Evolutionary conservation across 176 grass and related monocot genomes (phyloP).

Genomic region (Luzula sylvatica): DNA sequence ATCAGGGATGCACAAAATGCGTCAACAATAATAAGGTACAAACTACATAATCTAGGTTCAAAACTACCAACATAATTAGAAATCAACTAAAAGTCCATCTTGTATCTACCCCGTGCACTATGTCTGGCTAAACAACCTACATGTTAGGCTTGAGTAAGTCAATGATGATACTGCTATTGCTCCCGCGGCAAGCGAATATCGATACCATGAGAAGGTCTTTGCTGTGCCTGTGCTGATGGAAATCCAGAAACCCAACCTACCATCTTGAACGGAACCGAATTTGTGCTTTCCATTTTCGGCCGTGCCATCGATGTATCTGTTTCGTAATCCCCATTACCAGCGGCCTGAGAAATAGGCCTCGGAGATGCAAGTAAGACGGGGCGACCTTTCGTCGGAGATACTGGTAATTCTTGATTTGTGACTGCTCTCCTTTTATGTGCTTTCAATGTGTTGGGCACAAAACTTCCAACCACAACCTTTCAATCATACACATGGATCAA

Average conservation of each 20-base stretch:
- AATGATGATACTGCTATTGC: constrained; percentile 26
- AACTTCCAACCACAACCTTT: constrained; percentile 86
- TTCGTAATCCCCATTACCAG: constrained; percentile 33
- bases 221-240: constrained; percentile 24
- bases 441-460: constrained; percentile 74
- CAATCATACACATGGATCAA: background rate
- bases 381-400: background rate
- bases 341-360: constrained; percentile 72
- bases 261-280: constrained; percentile 35
- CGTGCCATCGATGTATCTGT: too few species aligned
- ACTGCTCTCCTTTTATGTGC: constrained; percentile 64
- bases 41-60: background rate
- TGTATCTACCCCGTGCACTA: background rate
- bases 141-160: constrained; percentile 11
- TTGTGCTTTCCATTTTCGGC: constrained; percentile 26
- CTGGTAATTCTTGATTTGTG: background rate
- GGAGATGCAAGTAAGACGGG: constrained; percentile 33
- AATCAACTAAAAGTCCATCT: constrained; percentile 9
- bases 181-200: constrained; percentile 58
- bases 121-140: constrained; percentile 1
- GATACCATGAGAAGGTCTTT: constrained; percentile 59
- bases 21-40: background rate
- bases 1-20: background rate
- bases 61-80: background rate
- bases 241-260: constrained; percentile 45